Evolutionary conservation across 2,329 filamentous ascomycete genomes (phyloP).

Genomic region (Ophiostoma sp.): DNA sequence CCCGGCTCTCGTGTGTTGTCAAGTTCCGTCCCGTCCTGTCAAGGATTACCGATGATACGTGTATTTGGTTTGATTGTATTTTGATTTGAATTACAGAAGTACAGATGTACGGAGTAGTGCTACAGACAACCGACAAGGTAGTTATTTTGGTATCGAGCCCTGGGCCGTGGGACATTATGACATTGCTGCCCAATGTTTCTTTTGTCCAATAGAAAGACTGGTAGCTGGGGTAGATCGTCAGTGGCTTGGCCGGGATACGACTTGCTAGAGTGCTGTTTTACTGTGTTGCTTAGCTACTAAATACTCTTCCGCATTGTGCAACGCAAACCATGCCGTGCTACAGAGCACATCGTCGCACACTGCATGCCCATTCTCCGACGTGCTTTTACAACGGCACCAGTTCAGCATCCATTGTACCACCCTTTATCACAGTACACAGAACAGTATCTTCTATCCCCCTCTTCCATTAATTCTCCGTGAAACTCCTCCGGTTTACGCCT

Average conservation of each 20-base stretch:
- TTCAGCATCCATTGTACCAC: neutral
- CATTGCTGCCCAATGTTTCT: neutral
- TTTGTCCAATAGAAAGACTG: neutral
- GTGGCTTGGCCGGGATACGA: constrained; percentile 8
- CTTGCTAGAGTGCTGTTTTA: neutral
- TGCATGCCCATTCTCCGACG: neutral
- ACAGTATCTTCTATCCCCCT: neutral
- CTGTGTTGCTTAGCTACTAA: no score
- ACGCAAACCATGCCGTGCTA: neutral
- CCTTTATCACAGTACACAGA: neutral
- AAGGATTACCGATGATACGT: neutral
- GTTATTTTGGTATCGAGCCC: neutral
- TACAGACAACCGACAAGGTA: neutral
- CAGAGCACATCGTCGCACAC: neutral
- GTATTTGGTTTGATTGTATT: neutral
- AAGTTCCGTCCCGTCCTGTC: neutral
- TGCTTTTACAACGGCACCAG: neutral
- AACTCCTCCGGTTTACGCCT: neutral
- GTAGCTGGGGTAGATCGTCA: neutral
- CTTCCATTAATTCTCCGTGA: neutral
- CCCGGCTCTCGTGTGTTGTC: neutral
- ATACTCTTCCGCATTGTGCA: neutral
- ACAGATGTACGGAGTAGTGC: neutral
- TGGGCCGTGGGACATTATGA: neutral
- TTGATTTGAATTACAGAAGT: neutral